Evolutionary conservation across 805 yeast genomes (phyloP).

Genomic region (baker's yeast (Saccharomyces cerevisiae)): DNA sequence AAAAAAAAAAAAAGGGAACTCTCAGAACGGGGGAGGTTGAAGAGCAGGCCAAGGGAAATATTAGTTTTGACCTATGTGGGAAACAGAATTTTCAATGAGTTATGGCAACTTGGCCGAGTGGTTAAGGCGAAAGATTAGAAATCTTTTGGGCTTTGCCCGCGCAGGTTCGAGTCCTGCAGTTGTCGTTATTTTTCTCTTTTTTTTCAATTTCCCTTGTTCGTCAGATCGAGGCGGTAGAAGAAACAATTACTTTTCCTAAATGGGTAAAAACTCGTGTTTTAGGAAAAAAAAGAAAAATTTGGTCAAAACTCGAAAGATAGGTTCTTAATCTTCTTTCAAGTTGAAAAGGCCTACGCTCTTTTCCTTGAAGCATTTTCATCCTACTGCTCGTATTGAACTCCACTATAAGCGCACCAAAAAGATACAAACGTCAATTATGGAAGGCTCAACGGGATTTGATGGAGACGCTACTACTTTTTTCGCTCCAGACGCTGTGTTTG

Average conservation of each 20-base stretch:
- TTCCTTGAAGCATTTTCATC: neutral
- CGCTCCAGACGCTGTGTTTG: conserved; percentile 43
- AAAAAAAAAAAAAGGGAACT: too few relatives aligned
- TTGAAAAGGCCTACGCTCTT: neutral
- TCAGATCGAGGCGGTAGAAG: neutral
- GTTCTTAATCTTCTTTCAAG: neutral
- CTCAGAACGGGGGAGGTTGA: too few relatives aligned
- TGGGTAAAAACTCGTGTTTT: neutral
- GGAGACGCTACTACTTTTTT: conserved; percentile 8
- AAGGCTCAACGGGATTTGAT: conserved; percentile 3
- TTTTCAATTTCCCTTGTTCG: neutral
- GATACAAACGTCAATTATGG: neutral
- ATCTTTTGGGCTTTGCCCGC: conserved; percentile 48
- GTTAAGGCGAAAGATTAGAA: conserved; percentile 54
- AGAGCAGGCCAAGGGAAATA: too few relatives aligned
- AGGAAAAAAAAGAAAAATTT: neutral
- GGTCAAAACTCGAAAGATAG: neutral
- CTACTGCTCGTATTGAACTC: neutral
- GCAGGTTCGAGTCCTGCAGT: conserved; percentile 61
- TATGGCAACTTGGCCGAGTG: conserved; percentile 48
- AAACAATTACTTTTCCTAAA: neutral
- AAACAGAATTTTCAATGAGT: too few relatives aligned
- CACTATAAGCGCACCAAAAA: too few relatives aligned
- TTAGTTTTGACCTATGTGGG: too few relatives aligned
- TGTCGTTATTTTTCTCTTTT: conserved; percentile 42